phyloP scores from a whole-genome alignment of 192 early-diverging fungal species.

The Umbelopsis sp. region DNA sequence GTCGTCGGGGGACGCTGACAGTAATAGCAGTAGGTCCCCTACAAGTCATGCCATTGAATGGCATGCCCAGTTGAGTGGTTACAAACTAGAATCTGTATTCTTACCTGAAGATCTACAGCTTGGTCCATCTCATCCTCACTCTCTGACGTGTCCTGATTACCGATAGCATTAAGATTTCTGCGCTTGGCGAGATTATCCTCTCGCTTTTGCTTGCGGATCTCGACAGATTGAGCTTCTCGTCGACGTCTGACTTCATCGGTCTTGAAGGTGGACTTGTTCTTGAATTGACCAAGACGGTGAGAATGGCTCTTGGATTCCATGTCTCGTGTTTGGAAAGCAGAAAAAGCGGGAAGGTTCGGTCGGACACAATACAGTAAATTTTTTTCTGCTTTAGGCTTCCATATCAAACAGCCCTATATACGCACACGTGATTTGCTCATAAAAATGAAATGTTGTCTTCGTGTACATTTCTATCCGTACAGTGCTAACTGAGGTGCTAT shows the following conservation, averaged over 20 bases:
- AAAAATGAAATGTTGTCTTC: background rate
- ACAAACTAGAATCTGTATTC: background rate
- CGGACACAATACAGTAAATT: background rate
- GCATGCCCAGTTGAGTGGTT: background rate
- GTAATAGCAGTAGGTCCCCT: background rate
- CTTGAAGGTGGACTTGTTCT: constrained; percentile 63
- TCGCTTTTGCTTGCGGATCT: constrained; percentile 50
- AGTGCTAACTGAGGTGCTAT: background rate
- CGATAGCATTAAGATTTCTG: constrained; percentile 39
- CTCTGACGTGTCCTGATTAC: constrained; percentile 29
- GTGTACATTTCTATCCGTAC: too few species aligned
- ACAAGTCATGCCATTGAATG: background rate
- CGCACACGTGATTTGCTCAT: background rate
- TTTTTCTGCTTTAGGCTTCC: background rate
- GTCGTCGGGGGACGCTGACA: background rate
- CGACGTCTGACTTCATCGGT: constrained; percentile 47
- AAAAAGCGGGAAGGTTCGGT: background rate
- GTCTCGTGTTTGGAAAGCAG: constrained; percentile 13
- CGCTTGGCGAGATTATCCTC: constrained; percentile 51
- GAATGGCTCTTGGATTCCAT: constrained; percentile 18
- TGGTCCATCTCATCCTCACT: constrained; percentile 43
- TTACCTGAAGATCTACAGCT: constrained; percentile 24
- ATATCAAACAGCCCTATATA: background rate
- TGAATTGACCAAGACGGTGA: constrained; percentile 47
- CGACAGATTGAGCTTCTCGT: constrained; percentile 47